Evolutionary conservation across 2,329 filamentous ascomycete genomes (phyloP).

Genomic region (Colletotrichum sp.): DNA sequence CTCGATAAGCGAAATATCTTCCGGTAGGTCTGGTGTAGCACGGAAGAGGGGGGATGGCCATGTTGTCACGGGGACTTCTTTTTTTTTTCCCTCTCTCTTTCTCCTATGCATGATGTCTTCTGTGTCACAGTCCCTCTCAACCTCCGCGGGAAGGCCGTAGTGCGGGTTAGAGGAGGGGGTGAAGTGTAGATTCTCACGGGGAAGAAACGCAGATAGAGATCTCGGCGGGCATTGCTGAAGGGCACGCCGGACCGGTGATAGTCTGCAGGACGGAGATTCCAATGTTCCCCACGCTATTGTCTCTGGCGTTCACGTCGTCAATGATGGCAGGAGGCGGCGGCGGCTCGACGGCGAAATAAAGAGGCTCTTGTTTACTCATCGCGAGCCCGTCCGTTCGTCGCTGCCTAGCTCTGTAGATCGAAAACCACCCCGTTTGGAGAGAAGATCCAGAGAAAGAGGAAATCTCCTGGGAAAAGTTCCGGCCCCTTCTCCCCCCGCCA

Average conservation of each 20-base stretch:
- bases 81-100: neutral
- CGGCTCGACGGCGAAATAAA: neutral
- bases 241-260: neutral
- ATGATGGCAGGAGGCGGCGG: neutral
- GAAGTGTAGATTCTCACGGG: neutral
- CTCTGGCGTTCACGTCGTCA: neutral
- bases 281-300: neutral
- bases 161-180: neutral
- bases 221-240: neutral
- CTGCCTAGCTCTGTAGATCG: neutral
- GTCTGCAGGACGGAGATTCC: neutral
- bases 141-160: neutral
- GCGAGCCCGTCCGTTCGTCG: neutral
- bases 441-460: neutral
- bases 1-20: slow-evolving; percentile 13
- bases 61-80: slow-evolving; percentile 7
- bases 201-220: neutral
- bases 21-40: neutral
- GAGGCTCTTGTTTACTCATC: neutral
- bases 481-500: neutral
- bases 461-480: neutral
- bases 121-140: neutral
- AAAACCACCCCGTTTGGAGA: neutral
- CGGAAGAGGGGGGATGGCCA: neutral
- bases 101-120: neutral